A percentile compares a stretch with the other conserved stretches of the same genome.
Conservation (phyloP, 768 basidiomycete genomes). For the Calocybe indica region DNA sequence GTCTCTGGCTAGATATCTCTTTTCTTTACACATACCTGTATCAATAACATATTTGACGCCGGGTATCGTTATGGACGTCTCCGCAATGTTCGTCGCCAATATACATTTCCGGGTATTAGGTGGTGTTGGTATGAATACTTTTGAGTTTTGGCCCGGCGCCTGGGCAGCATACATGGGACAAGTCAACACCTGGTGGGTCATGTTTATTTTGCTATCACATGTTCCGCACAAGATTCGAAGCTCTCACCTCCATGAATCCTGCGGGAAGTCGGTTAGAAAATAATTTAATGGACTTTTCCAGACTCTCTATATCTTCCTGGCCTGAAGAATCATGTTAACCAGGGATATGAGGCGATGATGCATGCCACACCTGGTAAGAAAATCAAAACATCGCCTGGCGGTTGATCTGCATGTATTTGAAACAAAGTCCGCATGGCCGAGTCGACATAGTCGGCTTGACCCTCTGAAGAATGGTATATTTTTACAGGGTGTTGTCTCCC, state of each 20-base stretch:
- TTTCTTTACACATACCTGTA: conserved; percentile 94
- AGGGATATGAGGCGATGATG: not conserved
- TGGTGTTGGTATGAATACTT: conserved; percentile 68
- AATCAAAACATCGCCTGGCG: conserved; percentile 85
- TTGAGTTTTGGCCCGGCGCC: conserved; percentile 67
- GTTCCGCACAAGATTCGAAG: too few relatives aligned
- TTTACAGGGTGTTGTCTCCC: conserved; percentile 91
- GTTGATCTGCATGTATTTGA: conserved; percentile 80
- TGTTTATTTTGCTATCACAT: too few relatives aligned
- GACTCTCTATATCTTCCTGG: conserved; percentile 93
- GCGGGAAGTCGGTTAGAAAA: conserved; percentile 66
- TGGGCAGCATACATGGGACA: conserved; percentile 87
- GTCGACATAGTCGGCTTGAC: conserved; percentile 82
- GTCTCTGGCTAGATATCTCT: conserved; percentile 67
- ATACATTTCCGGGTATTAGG: conserved; percentile 82
- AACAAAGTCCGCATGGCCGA: conserved; percentile 91
- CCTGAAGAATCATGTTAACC: conserved; percentile 35
- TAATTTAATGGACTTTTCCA: conserved; percentile 67
- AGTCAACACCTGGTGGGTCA: conserved; percentile 49
- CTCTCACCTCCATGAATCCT: conserved; percentile 42
- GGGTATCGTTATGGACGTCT: conserved; percentile 96
- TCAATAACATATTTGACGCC: conserved; percentile 95
- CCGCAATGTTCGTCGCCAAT: conserved; percentile 95
- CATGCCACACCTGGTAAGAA: conserved; percentile 72
- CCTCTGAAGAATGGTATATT: conserved; percentile 69